Evolutionary conservation across 2,329 filamentous ascomycete species (phyloP), one percentile per base, ranked within the genome.

Genomic region (Epichloe sylvatica): DNA sequence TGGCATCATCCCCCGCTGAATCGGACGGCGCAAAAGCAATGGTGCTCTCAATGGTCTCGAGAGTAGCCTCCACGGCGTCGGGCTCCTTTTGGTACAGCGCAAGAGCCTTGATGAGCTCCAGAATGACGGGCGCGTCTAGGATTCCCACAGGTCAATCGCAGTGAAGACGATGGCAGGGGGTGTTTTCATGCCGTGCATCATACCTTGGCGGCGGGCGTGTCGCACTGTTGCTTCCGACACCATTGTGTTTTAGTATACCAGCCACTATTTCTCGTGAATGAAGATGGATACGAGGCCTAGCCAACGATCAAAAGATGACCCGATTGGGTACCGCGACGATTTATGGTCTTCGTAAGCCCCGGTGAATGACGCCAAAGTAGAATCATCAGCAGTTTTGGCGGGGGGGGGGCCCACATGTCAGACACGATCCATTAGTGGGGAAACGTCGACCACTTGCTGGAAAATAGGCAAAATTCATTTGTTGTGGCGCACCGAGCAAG

Each of bases 71-170:
- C 55, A 94, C 88, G 56, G 74, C 69, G 57, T 82, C 71, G 3
- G 82, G 71, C 60, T 85, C 84, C 30, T 91, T 81, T 66, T 96
- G 89, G 71, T 96, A 95, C 58, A 82, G 78, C 57, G 91, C 91
- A 8, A 97, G 81, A 62, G 89, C 91, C 49, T 80, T 77, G 67
- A 97, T 89, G 61, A 96, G 74, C 56, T 74, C 68, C 25, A 95
- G 78, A 64, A 97, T 95, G n/a, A 74, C 72, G 23, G 82, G 78
- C 51, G 94, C 79, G 61, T 97, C 91, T 94, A 55, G 23, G 6
- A 9, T 41, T 15, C 30, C 9, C 30, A 30, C 30, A 9, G 30
- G 30, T 30, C 8, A 30, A 30, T 30, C 30, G 36, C 34, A 42
- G 15, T 38, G 19, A n/a, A 45, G 45, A 52, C 46, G 44, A 35